These are phyloP conservation scores for Podaxis rugospora DNA, from an alignment of 768 basidiomycete species.

Conservation along the genomic window DNA sequence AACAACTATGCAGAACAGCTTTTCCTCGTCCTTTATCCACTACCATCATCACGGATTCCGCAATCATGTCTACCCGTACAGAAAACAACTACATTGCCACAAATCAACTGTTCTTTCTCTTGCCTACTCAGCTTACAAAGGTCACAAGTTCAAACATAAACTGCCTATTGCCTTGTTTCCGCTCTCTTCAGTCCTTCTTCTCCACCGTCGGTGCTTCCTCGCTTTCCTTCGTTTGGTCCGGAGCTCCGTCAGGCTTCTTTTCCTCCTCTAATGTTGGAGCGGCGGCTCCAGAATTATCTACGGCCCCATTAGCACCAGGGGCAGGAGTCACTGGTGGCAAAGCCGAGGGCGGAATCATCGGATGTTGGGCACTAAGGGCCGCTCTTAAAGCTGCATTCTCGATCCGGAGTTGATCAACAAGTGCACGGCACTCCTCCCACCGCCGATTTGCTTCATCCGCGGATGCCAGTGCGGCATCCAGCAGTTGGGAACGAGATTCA, in stretches of 20 bases:
- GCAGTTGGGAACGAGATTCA: slow-evolving; percentile 78
- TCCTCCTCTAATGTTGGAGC: slow-evolving; percentile 19
- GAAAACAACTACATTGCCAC: not conserved
- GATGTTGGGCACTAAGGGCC: slow-evolving; percentile 50
- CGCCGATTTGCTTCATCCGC: slow-evolving; percentile 87
- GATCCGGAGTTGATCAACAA: slow-evolving; percentile 83
- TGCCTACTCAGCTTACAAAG: not conserved
- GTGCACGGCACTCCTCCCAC: slow-evolving; percentile 86
- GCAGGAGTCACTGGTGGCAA: slow-evolving; percentile 11
- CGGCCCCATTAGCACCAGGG: not conserved
- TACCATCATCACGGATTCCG: slow-evolving; percentile 9
- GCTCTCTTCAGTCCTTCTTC: slow-evolving; percentile 10
- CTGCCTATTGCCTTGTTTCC: not conserved
- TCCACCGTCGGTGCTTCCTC: slow-evolving; percentile 20
- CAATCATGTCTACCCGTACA: slow-evolving; percentile 6
- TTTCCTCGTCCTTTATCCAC: slow-evolving; percentile 27
- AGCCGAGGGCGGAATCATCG: slow-evolving; percentile 28
- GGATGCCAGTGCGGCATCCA: slow-evolving; percentile 81
- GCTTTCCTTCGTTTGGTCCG: slow-evolving; percentile 25
- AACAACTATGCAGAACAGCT: slow-evolving; percentile 20
- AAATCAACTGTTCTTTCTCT: not conserved
- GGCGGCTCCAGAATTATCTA: not conserved
- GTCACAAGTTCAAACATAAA: not conserved
- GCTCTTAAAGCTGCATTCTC: slow-evolving; percentile 79
- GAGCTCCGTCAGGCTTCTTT: slow-evolving; percentile 21